These are phyloP conservation scores for Pseudonitzschia pungens DNA, from an alignment of 108 stramenopile species.

Conservation along the genomic window DNA sequence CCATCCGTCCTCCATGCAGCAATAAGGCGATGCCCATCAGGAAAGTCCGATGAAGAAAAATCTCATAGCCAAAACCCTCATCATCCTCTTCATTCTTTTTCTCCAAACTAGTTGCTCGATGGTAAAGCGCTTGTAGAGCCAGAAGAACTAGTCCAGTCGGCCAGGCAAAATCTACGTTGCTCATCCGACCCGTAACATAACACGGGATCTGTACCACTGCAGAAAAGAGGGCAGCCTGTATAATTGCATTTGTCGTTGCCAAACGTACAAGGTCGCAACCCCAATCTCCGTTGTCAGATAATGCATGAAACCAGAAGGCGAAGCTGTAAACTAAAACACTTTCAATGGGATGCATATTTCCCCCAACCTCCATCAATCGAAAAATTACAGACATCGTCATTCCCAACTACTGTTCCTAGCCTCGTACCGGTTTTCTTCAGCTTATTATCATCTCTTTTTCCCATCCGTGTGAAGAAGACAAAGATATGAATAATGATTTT, in stretches of 20 bases:
- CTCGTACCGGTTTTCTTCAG: too few relatives aligned
- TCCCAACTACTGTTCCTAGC: too few relatives aligned
- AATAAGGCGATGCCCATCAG: conserved; percentile 6
- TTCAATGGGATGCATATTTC: conserved; percentile 19
- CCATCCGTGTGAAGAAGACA: too few relatives aligned
- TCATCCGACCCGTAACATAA: conserved; percentile 13
- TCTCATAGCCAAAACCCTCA: not conserved
- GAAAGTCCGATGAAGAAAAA: not conserved
- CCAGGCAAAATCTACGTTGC: conserved; percentile 24
- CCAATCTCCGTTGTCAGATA: not conserved
- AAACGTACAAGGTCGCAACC: not conserved
- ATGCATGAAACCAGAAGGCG: conserved; percentile 3
- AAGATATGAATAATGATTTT: too few relatives aligned
- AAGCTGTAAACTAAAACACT: not conserved
- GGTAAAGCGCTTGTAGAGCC: not conserved
- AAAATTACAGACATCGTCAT: not conserved
- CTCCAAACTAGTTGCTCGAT: not conserved
- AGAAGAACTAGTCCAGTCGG: conserved; percentile 14
- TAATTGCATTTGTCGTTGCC: not conserved
- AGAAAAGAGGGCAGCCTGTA: conserved; percentile 12
- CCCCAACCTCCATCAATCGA: conserved; percentile 5
- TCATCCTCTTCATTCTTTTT: not conserved
- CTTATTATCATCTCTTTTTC: too few relatives aligned
- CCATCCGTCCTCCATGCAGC: conserved; percentile 21
- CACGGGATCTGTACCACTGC: conserved; percentile 19